Conservation (phyloP, 345 rosid genomes). For the Arabidopsis suecica region DNA sequence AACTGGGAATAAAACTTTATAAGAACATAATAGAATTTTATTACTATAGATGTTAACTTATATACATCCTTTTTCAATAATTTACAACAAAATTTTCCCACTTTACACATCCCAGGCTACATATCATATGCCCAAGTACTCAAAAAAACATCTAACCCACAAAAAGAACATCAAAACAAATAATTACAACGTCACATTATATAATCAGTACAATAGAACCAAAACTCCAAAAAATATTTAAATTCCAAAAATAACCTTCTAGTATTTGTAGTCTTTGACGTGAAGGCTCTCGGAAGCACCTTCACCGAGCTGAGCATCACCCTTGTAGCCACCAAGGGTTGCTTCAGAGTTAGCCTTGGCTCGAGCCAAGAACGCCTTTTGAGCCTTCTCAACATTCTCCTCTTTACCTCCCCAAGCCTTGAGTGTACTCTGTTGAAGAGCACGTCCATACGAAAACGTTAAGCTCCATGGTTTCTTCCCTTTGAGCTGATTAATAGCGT, state of each 20-base stretch:
- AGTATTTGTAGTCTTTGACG: slow-evolving; percentile 46
- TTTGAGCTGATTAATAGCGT: slow-evolving; percentile 86
- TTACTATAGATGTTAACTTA: not conserved
- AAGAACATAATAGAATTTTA: not conserved
- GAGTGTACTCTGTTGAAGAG: slow-evolving; percentile 96
- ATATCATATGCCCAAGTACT: not conserved
- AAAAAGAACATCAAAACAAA: not conserved
- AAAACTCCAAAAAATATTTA: not conserved
- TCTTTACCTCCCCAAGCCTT: slow-evolving; percentile 90
- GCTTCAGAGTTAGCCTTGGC: slow-evolving; percentile 96
- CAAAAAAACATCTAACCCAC: not conserved
- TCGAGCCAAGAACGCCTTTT: slow-evolving; percentile 63
- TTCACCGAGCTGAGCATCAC: slow-evolving; percentile 69
- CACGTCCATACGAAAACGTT: slow-evolving; percentile 93
- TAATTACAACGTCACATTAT: not conserved
- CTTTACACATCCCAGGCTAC: not conserved
- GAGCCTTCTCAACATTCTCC: slow-evolving; percentile 74
- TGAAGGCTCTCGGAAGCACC: slow-evolving; percentile 90
- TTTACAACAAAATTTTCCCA: slow-evolving; percentile 5
- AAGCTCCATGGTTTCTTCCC: slow-evolving; percentile 94
- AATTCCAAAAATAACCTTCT: not conserved
- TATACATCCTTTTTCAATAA: not conserved
- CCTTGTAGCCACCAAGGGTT: slow-evolving; percentile 77
- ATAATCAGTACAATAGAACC: not conserved
- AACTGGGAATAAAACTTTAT: not conserved